Evolutionary conservation across 2,329 filamentous ascomycete species (phyloP), one percentile per base, ranked within the genome.

Genomic region (Fusarium sp.): DNA sequence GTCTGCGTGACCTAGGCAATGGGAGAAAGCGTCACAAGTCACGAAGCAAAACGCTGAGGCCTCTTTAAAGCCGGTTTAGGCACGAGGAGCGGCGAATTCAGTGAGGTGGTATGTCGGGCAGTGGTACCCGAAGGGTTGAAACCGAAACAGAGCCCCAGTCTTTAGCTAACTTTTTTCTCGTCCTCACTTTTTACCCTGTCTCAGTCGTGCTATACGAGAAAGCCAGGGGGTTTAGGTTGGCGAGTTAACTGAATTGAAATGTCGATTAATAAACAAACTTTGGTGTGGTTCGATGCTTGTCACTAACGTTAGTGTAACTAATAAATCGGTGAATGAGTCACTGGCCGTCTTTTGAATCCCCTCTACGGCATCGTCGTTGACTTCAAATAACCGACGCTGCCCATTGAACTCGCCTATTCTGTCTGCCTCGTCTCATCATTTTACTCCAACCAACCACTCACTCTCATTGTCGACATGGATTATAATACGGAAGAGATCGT

Each of bases 401-500:
- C 18, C 8, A 10, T 54, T 9, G 18, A 20, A 54, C 13, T n/a
- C 18, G 2, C 24, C 24, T 31, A 9, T 31, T 5, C 47, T 50
- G 24, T 24, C 24, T 16, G 13, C 27, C 6, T 31, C 2, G 14
- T 14, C 11, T 31, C n/a, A 50, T n/a, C 18, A 50, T 8, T 8
- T 31, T 20, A 20, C 2, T 20, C n/a, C 0, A 3, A 5, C 11
- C 11, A 31, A 29, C 4, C 1, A 5, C 18, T n/a, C 18, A 31
- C 18, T 18, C 14, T 54, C 18, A n/a, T 34, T 34, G 18, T 54
- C 47, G 6, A 14, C 47, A 71, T 69, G 66, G 62, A 68, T 31
- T 59, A 61, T 47, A 45, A 29, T 10, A 62, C 63, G 1, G 40
- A 69, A 14, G 68, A 62, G 2, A 66, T 74, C 13, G 64, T 56